Base-by-base conservation (phyloP, 257 asterid genomes). In the Fraxinus americana region DNA sequence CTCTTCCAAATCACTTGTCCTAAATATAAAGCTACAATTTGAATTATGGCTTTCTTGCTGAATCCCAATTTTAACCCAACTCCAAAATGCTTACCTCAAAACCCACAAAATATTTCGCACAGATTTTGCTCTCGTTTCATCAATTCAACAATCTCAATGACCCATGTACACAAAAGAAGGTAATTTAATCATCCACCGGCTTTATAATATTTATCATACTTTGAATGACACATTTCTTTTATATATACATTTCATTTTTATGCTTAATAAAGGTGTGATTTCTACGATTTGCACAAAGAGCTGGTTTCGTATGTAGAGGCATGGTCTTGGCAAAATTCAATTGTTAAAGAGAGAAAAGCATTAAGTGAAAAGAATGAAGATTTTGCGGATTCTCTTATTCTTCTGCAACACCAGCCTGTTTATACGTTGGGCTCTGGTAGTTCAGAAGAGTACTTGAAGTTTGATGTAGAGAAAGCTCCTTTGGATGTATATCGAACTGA, bases 361-460 rank as follows among this genome's bases (percentile, higher is more conserved):
- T 67, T 84, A 79, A 71, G 39, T 74, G 82, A 75, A 59, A 77
- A 63, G 59, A 80, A 86, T 78, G 88, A 87, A 82, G 97, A 93
- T 86, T 80, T 77, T 71, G 66, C 87, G 0, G 99, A 93, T 63
- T 85, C 87, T 19, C 85, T 96, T 79, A 90, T 93, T 69, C 61
- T 93, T 69, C 82, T 96, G 80, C 99, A 96, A 39, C 98, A 96
- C 87, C 81, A 74, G 30, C 97, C 98, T 63, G 99, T 92, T 77
- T 93, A 93, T 83, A 96, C 99, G 4, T 85, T 92, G 84, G 98
- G 99, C 63, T 41, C 98, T 66, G 91, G 91, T 27, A 89, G 98
- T 77, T 87, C 94, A 4, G 90, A 92, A 73, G 89, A 84, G 29
- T 87, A 68, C 86, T 79, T 95, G 85, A 87, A 83, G 38, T 96